Evolutionary conservation across 306 rosid genomes (phyloP), one percentile per base, ranked within the genome.

Genomic region (Castanopsis chinensis): DNA sequence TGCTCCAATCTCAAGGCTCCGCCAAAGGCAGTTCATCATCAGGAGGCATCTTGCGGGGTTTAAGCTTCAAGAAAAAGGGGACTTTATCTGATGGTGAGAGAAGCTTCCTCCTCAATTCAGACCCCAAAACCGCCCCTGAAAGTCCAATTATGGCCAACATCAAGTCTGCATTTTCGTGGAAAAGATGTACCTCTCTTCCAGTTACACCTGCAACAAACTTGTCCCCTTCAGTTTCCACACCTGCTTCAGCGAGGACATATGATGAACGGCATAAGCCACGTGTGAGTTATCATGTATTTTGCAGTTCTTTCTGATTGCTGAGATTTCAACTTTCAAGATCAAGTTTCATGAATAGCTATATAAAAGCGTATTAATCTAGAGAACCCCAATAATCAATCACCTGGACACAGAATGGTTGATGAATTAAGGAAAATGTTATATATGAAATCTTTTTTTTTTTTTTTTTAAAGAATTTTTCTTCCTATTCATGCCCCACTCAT

Each of bases 141-240:
- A 71, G 87, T 88, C 84, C 97, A 41, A 81, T 83, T 61, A 59
- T 77, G 83, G 81, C 88, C 61, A 75, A 87, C 72, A 53, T 79
- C 13, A 79, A 77, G 69, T 80, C 95, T 19, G 87, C 84, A 72
- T 75, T 83, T 84, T 65, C 97, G 59, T 94, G 97, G 99, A 25
- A 82, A 80, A 82, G 93, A 76, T 95, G 97, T 59, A 74, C 90
- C 61, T 95, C 99, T 69, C 99, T 92, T 87, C 99, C 99, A 23
- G 94, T 91, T 75, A 78, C 91, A 51, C 95, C 86, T 45, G 91
- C 90, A 67, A 61, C 96, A 35, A 87, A 89, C 86, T 70, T 89
- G 56, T 89, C 98, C 55, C 97, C 96, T 77, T 71, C 86, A 17
- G 83, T 90, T 84, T 61, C 93, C 71, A 84, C 87, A 4, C 98